These are phyloP conservation scores for Pythium apleroticum DNA, from an alignment of 352 stramenopile genomes.

Conservation along the genomic window DNA sequence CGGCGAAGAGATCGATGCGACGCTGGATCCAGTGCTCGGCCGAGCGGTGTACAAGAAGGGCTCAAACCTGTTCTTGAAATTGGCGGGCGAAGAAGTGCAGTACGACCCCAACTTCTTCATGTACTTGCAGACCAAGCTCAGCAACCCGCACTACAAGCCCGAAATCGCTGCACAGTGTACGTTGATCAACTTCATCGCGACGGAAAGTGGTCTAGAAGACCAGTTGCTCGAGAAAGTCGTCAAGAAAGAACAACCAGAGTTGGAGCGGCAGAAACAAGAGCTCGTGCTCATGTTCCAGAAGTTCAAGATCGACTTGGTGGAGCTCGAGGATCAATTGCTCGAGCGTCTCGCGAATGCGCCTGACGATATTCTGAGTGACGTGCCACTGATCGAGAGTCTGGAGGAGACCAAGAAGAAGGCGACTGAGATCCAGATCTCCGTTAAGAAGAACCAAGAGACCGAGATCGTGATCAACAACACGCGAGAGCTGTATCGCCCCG, in stretches of 20 bases:
- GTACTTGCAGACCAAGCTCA: slow-evolving; percentile 91
- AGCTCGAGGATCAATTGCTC: slow-evolving; percentile 89
- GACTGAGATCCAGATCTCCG: slow-evolving; percentile 79
- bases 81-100: slow-evolving; percentile 95
- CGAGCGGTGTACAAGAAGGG: slow-evolving; percentile 97
- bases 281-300: slow-evolving; percentile 90
- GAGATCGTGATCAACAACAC: slow-evolving; percentile 91
- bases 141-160: slow-evolving; percentile 91
- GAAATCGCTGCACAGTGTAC: slow-evolving; percentile 93
- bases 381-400: slow-evolving; percentile 89
- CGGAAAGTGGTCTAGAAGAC: slow-evolving; percentile 88
- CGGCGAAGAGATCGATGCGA: slow-evolving; percentile 96
- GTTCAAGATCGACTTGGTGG: slow-evolving; percentile 91
- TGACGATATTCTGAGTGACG: slow-evolving; percentile 90
- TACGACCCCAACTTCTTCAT: slow-evolving; percentile 96
- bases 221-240: slow-evolving; percentile 90
- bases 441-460: slow-evolving; percentile 82
- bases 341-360: slow-evolving; percentile 89
- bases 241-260: slow-evolving; percentile 81
- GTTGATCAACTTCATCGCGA: slow-evolving; percentile 94
- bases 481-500: slow-evolving; percentile 88
- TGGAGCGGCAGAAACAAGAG: slow-evolving; percentile 88
- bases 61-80: slow-evolving; percentile 92
- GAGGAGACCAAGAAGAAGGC: slow-evolving; percentile 91
- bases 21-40: slow-evolving; percentile 94